Evolutionary conservation across 441 rosid genomes (phyloP).

Genomic region (Hypseocharis bilobata): DNA sequence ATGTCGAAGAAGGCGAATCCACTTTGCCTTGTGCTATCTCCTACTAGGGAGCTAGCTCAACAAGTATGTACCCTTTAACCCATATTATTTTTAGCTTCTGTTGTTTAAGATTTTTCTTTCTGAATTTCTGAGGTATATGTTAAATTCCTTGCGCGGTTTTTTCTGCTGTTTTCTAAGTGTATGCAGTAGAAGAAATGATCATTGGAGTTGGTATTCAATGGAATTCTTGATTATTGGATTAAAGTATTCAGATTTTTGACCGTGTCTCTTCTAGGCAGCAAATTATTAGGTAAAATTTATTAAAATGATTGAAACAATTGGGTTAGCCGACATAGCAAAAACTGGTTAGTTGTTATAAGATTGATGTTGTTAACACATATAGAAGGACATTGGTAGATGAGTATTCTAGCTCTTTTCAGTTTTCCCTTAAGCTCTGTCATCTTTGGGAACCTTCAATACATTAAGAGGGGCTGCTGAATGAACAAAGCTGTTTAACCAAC

Average conservation of each 20-base stretch:
- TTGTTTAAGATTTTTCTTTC: too few species aligned
- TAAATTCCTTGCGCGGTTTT: too few species aligned
- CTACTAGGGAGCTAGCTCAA: conserved; percentile 87
- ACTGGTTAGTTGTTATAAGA: not conserved
- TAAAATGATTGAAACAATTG: not conserved
- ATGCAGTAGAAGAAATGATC: too few species aligned
- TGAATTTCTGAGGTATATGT: too few species aligned
- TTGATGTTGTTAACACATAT: not conserved
- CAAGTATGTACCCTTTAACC: conserved; percentile 39
- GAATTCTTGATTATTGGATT: too few species aligned
- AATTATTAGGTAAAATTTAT: too few species aligned
- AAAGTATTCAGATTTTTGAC: too few species aligned
- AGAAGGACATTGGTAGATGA: not conserved
- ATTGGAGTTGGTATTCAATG: too few species aligned
- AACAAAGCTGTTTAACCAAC: not conserved
- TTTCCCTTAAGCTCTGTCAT: not conserved
- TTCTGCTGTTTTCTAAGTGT: too few species aligned
- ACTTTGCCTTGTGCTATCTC: conserved; percentile 77
- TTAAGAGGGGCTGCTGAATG: not conserved
- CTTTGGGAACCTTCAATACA: too few species aligned
- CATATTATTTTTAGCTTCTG: not conserved
- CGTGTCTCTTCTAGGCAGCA: not conserved
- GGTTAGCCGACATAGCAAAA: not conserved
- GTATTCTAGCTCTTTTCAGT: not conserved
- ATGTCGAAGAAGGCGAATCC: conserved; percentile 47